phyloP scores from a whole-genome alignment of 495 filamentous ascomycete genomes.

The Cairneyella variabilis region DNA sequence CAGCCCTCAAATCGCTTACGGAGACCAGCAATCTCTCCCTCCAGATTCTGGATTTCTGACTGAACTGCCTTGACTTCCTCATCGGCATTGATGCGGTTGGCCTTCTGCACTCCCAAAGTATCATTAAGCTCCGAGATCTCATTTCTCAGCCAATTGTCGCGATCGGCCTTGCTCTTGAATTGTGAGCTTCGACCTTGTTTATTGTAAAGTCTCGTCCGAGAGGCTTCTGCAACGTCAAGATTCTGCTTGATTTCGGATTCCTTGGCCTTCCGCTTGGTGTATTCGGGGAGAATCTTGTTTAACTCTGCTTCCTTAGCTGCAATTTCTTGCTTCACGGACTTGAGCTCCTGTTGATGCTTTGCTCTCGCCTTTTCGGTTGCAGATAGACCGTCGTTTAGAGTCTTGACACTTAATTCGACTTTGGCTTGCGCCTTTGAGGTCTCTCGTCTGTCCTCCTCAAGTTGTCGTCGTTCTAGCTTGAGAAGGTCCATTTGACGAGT shows the following conservation, averaged over 20 bases:
- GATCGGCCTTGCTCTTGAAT: conserved; percentile 82
- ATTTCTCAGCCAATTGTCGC: conserved; percentile 76
- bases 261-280: conserved; percentile 66
- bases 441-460: conserved; percentile 87
- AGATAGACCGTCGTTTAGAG: conserved; percentile 72
- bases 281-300: conserved; percentile 64
- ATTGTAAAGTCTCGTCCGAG: conserved; percentile 76
- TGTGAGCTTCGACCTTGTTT: conserved; percentile 91
- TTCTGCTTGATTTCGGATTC: conserved; percentile 66
- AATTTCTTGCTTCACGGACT: conserved; percentile 72
- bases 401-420: conserved; percentile 79
- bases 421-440: conserved; percentile 72
- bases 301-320: conserved; percentile 72
- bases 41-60: conserved; percentile 62
- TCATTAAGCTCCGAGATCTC: conserved; percentile 79
- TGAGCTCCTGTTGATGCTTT: conserved; percentile 69
- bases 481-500: conserved; percentile 81
- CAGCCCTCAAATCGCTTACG: conserved; percentile 75
- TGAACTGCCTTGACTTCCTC: conserved; percentile 82
- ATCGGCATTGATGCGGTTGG: conserved; percentile 73
- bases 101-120: conserved; percentile 72
- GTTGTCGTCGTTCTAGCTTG: conserved; percentile 78
- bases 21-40: conserved; percentile 66
- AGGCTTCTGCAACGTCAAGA: conserved; percentile 71
- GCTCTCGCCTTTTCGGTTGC: conserved; percentile 66